Conservation (phyloP, 768 basidiomycete genomes). For the Naganishia friedmannii region DNA sequence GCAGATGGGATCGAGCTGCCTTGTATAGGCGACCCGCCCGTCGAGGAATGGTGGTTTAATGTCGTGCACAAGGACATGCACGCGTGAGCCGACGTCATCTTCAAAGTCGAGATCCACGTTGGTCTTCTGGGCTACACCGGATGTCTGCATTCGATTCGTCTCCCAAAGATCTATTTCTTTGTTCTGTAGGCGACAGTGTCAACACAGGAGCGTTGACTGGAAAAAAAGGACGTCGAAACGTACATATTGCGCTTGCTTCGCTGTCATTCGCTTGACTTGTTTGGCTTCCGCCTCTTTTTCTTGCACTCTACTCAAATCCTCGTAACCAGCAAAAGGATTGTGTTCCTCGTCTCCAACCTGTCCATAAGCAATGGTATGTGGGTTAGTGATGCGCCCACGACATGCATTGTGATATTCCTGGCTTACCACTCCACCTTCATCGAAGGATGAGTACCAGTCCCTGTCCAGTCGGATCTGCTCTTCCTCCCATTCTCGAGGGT, state of each 20-base stretch:
- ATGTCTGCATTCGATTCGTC: slow-evolving; percentile 93
- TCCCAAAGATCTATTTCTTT: slow-evolving; percentile 99
- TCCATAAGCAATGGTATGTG: neutral
- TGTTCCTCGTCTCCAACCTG: slow-evolving; percentile 78
- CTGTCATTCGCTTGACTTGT: slow-evolving; percentile 73
- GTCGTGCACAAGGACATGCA: slow-evolving; percentile 95
- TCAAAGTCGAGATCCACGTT: slow-evolving; percentile 89
- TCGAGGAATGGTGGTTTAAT: slow-evolving; percentile 97
- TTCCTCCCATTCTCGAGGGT: slow-evolving; percentile 92
- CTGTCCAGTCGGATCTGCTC: slow-evolving; percentile 87
- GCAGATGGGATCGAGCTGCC: slow-evolving; percentile 94
- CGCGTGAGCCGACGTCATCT: slow-evolving; percentile 83
- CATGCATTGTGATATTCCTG: too few species aligned
- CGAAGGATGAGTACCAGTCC: slow-evolving; percentile 93
- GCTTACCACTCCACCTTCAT: slow-evolving; percentile 72
- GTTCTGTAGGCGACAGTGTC: slow-evolving; percentile 59
- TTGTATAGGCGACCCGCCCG: slow-evolving; percentile 91
- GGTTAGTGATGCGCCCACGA: too few species aligned
- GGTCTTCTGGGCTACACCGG: slow-evolving; percentile 84
- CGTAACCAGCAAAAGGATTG: slow-evolving; percentile 89
- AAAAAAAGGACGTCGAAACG: slow-evolving; percentile 46
- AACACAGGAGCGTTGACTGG: slow-evolving; percentile 25
- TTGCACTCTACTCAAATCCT: slow-evolving; percentile 62
- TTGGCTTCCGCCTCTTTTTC: slow-evolving; percentile 51
- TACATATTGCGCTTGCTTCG: slow-evolving; percentile 93